phyloP scores from a whole-genome alignment of 495 filamentous ascomycete species.

The Aspergillus funiculosus region DNA sequence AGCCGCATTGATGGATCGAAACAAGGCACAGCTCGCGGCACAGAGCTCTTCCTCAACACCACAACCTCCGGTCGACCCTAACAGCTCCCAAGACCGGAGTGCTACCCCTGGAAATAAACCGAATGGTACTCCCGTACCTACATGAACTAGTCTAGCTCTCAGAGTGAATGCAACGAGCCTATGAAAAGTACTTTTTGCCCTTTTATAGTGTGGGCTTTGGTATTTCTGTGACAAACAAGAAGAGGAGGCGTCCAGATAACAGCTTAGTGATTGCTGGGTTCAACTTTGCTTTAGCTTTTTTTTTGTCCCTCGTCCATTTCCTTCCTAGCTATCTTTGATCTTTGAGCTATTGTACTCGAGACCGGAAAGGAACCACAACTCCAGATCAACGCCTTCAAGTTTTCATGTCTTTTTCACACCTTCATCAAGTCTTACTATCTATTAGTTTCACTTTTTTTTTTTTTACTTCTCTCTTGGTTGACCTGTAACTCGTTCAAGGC shows the following conservation, averaged over 20 bases:
- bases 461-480: not conserved
- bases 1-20: conserved; percentile 40
- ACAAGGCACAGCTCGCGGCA: conserved; percentile 41
- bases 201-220: not conserved
- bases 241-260: conserved; percentile 8
- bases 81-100: conserved; percentile 34
- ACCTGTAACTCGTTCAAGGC: too few relatives aligned
- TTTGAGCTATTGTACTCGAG: too few relatives aligned
- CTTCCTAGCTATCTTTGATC: not conserved
- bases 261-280: not conserved
- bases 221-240: conserved; percentile 2
- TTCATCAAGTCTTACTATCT: not conserved
- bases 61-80: conserved; percentile 29
- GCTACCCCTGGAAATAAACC: conserved; percentile 36
- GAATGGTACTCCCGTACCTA: conserved; percentile 40
- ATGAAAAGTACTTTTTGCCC: not conserved
- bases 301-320: not conserved
- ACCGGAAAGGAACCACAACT: too few relatives aligned
- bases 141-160: conserved; percentile 12
- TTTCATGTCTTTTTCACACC: not conserved
- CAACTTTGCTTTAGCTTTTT: not conserved
- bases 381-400: too few relatives aligned
- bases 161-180: not conserved
- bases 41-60: conserved; percentile 34
- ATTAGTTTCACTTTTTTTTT: not conserved